phyloP scores from a whole-genome alignment of 225 moss, liverwort and hornwort species.

The Polytrichum formosum region DNA sequence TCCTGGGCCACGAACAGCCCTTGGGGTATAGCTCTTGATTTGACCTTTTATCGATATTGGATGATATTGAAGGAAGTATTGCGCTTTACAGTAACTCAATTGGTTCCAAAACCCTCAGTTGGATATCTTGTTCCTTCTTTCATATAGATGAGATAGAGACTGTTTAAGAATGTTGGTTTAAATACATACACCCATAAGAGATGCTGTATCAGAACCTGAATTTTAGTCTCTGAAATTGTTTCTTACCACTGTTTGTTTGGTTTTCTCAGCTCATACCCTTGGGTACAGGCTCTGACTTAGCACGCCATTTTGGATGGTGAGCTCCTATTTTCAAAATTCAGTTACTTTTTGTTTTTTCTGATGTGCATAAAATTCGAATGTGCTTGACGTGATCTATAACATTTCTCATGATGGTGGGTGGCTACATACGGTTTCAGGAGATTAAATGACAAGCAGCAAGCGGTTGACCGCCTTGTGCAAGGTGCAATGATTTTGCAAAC shows the following conservation, averaged over 20 bases:
- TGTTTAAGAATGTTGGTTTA: neutral
- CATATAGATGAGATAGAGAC: neutral
- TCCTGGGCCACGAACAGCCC: constrained; percentile 49
- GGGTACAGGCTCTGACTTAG: constrained; percentile 95
- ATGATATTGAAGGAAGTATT: no score
- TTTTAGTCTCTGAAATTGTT: neutral
- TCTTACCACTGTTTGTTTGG: constrained; percentile 40
- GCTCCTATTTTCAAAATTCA: constrained; percentile 8
- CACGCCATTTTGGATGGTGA: constrained; percentile 80
- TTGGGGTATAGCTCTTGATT: constrained; percentile 52
- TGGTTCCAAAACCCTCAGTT: neutral
- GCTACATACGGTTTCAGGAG: constrained; percentile 27
- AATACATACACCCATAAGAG: no score
- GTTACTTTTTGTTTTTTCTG: neutral
- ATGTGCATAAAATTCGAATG: neutral
- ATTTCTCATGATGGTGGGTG: neutral
- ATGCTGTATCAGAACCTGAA: no score
- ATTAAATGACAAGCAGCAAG: constrained; percentile 41
- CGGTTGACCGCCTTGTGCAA: constrained; percentile 53
- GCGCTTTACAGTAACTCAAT: no score
- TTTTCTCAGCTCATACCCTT: constrained; percentile 78
- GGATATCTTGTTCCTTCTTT: neutral
- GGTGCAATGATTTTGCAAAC: constrained; percentile 17
- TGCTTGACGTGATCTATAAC: neutral
- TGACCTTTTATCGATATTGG: no score